Evolutionary conservation across 129 eudicot species (phyloP).

Genomic region (carrot (Daucus carota)): DH1_v3.0 NC_030381.2:2228001-2228500

Average conservation of each 20-base stretch:
- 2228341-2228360: neutral
- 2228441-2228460: slow-evolving; percentile 93
- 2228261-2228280: neutral
- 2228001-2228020: neutral
- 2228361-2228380: neutral
- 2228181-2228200: neutral
- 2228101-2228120: neutral
- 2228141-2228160: neutral
- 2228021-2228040: neutral
- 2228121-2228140: neutral
- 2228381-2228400: neutral
- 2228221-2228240: neutral
- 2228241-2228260: neutral
- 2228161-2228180: neutral
- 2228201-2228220: neutral
- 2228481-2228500: slow-evolving; percentile 95
- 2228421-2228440: slow-evolving; percentile 31
- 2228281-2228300: neutral
- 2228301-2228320: neutral
- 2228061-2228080: neutral
- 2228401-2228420: neutral
- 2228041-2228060: neutral
- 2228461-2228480: slow-evolving; percentile 82
- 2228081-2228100: neutral
- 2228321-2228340: neutral